These are phyloP conservation scores for Stylonectria norvegica DNA, from an alignment of 2,329 filamentous ascomycete genomes.

Conservation along the genomic window DNA sequence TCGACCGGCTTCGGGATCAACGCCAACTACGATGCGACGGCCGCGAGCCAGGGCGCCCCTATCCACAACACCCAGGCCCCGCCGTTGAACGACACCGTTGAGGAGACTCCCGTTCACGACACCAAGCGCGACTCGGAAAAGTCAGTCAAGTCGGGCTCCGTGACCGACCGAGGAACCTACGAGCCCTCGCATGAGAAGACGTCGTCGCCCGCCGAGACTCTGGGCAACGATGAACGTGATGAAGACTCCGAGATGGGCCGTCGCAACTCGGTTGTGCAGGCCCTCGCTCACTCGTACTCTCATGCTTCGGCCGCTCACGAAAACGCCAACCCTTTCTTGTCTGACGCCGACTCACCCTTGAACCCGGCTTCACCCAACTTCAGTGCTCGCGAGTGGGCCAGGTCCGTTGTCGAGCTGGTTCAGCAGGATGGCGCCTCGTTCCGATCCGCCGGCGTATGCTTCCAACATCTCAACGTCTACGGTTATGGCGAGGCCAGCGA, in stretches of 20 bases:
- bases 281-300: slow-evolving; percentile 55
- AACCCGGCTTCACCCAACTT: slow-evolving; percentile 54
- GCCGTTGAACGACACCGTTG: slow-evolving; percentile 14
- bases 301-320: slow-evolving; percentile 40
- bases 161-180: slow-evolving; percentile 34
- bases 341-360: slow-evolving; percentile 46
- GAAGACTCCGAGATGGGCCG: slow-evolving; percentile 45
- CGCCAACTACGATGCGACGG: slow-evolving; percentile 48
- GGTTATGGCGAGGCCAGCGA: slow-evolving; percentile 66
- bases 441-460: slow-evolving; percentile 61
- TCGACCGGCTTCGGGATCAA: slow-evolving; percentile 24
- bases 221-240: slow-evolving; percentile 31
- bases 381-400: slow-evolving; percentile 56
- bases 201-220: slow-evolving; percentile 26
- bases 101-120: not conserved
- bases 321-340: slow-evolving; percentile 49
- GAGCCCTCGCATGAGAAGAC: slow-evolving; percentile 25
- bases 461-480: slow-evolving; percentile 65
- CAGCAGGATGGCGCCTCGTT: slow-evolving; percentile 52
- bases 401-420: slow-evolving; percentile 52
- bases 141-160: slow-evolving; percentile 34
- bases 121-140: slow-evolving; percentile 5
- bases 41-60: slow-evolving; percentile 41
- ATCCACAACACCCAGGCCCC: slow-evolving; percentile 20
- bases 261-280: slow-evolving; percentile 51